Evolutionary conservation across 2,329 filamentous ascomycete species (phyloP).

Genomic region (Alternaria postmessia): DNA sequence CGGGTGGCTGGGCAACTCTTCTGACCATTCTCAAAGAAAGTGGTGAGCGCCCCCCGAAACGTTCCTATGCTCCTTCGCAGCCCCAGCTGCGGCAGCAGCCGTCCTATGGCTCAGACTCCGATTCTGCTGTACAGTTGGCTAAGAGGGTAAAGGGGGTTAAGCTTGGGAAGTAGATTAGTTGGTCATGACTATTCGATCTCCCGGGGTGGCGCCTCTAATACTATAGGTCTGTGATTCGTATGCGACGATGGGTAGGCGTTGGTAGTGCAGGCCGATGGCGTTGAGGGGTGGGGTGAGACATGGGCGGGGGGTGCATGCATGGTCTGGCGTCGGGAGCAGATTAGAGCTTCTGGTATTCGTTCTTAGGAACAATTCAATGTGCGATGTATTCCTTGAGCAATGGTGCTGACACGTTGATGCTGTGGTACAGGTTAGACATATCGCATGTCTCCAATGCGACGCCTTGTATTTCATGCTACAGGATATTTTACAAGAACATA

Average conservation of each 20-base stretch:
- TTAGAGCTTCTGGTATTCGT: background rate
- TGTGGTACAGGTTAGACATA: background rate
- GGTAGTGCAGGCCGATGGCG: background rate
- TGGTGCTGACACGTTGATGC: background rate
- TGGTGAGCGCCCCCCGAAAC: conserved; percentile 94
- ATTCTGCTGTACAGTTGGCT: conserved; percentile 69
- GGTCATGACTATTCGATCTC: conserved; percentile 15
- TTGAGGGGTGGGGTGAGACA: background rate
- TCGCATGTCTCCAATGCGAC: background rate
- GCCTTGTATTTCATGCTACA: background rate
- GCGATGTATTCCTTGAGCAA: conserved; percentile 11
- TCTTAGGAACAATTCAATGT: conserved; percentile 6
- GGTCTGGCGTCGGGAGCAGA: conserved; percentile 5
- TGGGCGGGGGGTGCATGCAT: conserved; percentile 15
- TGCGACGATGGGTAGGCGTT: conserved; percentile 11
- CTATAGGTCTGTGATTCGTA: conserved; percentile 30
- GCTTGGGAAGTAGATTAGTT: conserved; percentile 48
- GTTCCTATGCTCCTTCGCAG: conserved; percentile 46
- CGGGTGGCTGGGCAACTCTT: conserved; percentile 91
- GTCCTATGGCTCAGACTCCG: conserved; percentile 55
- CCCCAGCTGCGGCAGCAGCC: conserved; percentile 32
- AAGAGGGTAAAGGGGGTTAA: conserved; percentile 71
- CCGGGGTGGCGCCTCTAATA: conserved; percentile 25
- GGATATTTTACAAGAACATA: too few species aligned
- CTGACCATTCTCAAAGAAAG: conserved; percentile 93